Conservation (phyloP, 495 filamentous ascomycete genomes). For the Delitschia confertaspora region DNA sequence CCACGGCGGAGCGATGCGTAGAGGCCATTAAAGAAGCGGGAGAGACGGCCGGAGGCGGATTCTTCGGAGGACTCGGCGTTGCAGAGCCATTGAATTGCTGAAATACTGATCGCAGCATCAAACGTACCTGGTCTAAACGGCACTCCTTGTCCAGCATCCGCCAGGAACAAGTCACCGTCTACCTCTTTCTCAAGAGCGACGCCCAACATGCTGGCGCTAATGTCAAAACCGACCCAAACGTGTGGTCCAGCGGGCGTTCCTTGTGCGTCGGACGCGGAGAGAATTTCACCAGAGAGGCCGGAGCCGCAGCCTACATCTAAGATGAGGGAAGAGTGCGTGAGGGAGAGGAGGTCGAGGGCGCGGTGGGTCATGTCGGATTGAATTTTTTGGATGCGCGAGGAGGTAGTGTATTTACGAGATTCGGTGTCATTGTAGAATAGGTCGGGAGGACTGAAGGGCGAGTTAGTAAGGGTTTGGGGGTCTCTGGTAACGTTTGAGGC, state of each 20-base stretch:
- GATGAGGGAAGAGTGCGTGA: constrained; percentile 71
- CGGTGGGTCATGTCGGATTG: constrained; percentile 90
- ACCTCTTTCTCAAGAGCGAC: constrained; percentile 84
- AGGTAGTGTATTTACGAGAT: constrained; percentile 95
- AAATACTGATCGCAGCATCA: constrained; percentile 90
- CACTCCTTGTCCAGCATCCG: constrained; percentile 90
- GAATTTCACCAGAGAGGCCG: constrained; percentile 87
- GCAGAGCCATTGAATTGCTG: constrained; percentile 94
- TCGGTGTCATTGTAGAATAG: constrained; percentile 94
- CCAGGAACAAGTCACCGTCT: constrained; percentile 82
- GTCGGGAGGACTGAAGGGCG: constrained; percentile 66
- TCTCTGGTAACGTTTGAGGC: no score
- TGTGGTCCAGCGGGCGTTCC: constrained; percentile 70
- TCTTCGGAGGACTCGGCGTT: constrained; percentile 87
- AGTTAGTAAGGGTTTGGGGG: constrained; percentile 7
- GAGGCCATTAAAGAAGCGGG: constrained; percentile 84
- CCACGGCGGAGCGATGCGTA: constrained; percentile 78
- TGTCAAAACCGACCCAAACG: constrained; percentile 91
- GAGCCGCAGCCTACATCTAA: constrained; percentile 94
- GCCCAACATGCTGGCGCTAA: constrained; percentile 86
- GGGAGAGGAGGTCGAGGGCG: constrained; percentile 79
- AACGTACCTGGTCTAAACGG: constrained; percentile 90
- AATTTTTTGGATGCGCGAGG: constrained; percentile 87
- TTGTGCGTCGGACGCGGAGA: constrained; percentile 50
- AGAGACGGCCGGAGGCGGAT: constrained; percentile 61